phyloP scores from a whole-genome alignment of 2,329 filamentous ascomycete genomes.

The Gnomoniopsis smithogilvyi region DNA sequence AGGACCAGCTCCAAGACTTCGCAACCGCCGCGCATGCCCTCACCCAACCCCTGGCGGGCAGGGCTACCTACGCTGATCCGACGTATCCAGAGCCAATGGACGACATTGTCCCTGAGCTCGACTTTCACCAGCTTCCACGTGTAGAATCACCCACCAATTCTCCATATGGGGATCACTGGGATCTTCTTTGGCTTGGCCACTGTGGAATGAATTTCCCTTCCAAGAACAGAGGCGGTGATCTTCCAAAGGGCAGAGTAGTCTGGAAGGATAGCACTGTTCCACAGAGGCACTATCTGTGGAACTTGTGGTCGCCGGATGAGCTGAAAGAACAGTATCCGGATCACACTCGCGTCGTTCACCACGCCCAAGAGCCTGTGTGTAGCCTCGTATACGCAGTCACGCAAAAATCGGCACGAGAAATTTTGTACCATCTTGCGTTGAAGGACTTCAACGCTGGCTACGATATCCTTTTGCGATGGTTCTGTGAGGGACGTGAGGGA shows the following conservation, averaged over 20 bases:
- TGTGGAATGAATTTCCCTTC: conserved; percentile 37
- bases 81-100: conserved; percentile 22
- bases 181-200: conserved; percentile 50
- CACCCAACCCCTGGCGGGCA: conserved; percentile 19
- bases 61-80: conserved; percentile 22
- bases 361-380: conserved; percentile 37
- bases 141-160: conserved; percentile 23
- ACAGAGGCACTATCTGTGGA: conserved; percentile 29
- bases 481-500: conserved; percentile 36
- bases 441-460: conserved; percentile 32
- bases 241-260: conserved; percentile 31
- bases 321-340: conserved; percentile 30
- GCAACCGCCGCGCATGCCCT: conserved; percentile 21
- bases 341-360: conserved; percentile 40
- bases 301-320: conserved; percentile 29
- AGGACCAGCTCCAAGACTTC: conserved; percentile 34
- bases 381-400: conserved; percentile 39
- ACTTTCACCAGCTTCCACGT: conserved; percentile 16
- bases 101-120: conserved; percentile 4
- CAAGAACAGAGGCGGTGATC: neutral
- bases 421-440: conserved; percentile 38
- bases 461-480: conserved; percentile 39
- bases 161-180: conserved; percentile 49
- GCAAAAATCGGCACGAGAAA: conserved; percentile 34
- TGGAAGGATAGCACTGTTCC: conserved; percentile 31